Conservation (phyloP, 176 grass and related monocot species). For the Hsuehochloa calcarea region DNA sequence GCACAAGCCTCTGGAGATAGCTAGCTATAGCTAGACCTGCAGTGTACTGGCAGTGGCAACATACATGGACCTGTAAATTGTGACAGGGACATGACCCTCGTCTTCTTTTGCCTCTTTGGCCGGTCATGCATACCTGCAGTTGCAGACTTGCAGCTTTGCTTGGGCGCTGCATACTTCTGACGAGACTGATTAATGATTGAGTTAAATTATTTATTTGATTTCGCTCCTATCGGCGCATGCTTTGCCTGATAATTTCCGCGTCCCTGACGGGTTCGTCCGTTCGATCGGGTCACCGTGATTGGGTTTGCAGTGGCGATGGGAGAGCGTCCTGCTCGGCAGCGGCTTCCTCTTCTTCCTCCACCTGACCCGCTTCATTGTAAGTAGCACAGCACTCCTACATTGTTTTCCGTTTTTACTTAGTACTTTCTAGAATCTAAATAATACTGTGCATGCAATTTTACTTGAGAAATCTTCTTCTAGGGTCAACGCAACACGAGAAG, state of each 20-base stretch:
- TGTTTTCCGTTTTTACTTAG: not conserved
- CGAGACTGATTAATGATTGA: not conserved
- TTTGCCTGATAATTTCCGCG: not conserved
- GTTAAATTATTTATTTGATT: not conserved
- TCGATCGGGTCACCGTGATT: not conserved
- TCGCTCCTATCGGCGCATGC: not conserved
- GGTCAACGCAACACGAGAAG: not conserved
- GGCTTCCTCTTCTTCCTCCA: conserved; percentile 96
- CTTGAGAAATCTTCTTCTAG: not conserved
- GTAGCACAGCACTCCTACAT: not conserved
- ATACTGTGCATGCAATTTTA: not conserved
- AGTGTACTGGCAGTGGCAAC: not conserved
- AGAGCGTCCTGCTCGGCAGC: conserved; percentile 73
- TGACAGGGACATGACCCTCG: not conserved
- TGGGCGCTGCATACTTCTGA: not conserved
- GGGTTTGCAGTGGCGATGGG: conserved; percentile 83
- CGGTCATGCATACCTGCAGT: not conserved
- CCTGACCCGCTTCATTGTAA: conserved; percentile 87
- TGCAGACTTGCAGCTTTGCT: not conserved
- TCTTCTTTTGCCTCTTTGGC: not conserved
- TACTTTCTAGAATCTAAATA: not conserved
- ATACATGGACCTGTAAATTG: not conserved
- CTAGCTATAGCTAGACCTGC: not conserved
- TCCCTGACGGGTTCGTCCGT: not conserved
- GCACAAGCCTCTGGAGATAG: not conserved